phyloP scores from a whole-genome alignment of 257 asterid species.

The Solanum sitiens region DNA sequence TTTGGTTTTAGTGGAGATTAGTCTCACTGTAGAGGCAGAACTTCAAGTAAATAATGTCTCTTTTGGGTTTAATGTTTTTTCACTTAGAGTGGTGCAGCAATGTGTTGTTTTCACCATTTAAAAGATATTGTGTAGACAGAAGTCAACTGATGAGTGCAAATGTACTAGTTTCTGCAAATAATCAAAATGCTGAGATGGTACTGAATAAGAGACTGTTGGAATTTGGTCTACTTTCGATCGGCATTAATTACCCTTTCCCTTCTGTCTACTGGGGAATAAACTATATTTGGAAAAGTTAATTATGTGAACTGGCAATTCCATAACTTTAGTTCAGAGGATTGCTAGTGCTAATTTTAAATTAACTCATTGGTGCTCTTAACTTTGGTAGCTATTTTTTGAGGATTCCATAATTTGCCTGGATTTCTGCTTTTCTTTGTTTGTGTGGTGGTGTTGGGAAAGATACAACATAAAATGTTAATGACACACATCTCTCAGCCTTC shows the following conservation, averaged over 20 bases:
- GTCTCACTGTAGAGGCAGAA: background rate
- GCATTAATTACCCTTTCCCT: background rate
- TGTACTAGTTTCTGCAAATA: background rate
- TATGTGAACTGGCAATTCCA: background rate
- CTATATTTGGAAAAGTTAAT: background rate
- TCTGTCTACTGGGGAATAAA: background rate
- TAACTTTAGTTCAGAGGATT: background rate
- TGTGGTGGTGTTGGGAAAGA: background rate
- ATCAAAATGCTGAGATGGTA: background rate
- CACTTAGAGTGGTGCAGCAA: background rate
- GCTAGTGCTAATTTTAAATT: background rate
- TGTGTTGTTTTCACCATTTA: background rate
- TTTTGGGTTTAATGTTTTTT: background rate
- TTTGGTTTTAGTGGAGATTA: background rate
- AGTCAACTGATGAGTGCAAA: background rate
- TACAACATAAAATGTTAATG: background rate
- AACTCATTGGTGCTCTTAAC: background rate
- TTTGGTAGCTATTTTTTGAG: background rate
- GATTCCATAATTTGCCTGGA: background rate
- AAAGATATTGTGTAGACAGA: background rate
- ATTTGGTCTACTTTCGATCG: background rate
- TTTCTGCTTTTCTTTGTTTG: background rate
- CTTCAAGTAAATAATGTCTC: background rate
- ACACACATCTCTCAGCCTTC: background rate
- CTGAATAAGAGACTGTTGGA: background rate